phyloP scores from a whole-genome alignment of 768 basidiomycete species.

The Pulveroboletus sp. region DNA sequence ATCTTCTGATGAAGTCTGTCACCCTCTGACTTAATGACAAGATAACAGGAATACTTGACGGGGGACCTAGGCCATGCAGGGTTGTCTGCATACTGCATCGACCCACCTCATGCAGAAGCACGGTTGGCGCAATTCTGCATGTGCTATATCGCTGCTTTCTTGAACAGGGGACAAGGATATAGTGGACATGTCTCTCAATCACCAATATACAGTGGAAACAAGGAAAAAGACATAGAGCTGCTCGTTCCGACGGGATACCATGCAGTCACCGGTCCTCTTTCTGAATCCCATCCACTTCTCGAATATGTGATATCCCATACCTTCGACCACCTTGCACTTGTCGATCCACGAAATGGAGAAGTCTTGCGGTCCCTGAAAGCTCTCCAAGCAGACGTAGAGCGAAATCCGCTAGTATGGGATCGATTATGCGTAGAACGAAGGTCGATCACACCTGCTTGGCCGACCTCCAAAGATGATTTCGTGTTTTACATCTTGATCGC shows the following conservation, averaged over 20 bases:
- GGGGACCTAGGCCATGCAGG: not conserved
- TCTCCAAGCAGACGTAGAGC: not conserved
- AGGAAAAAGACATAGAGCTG: not conserved
- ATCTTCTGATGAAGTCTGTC: not conserved
- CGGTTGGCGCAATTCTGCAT: conserved; percentile 6
- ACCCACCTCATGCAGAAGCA: not conserved
- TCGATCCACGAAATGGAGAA: not conserved
- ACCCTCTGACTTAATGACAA: not conserved
- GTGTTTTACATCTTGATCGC: not conserved
- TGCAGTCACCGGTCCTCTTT: not conserved
- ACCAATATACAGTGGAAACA: not conserved
- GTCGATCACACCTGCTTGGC: not conserved
- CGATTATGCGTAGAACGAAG: not conserved
- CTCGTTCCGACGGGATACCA: not conserved
- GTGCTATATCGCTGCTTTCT: conserved; percentile 1
- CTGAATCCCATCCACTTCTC: not conserved
- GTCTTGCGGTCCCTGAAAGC: not conserved
- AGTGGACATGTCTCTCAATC: not conserved
- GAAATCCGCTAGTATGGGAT: conserved; percentile 2
- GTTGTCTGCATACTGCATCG: not conserved
- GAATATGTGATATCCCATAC: not conserved
- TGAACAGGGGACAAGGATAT: not conserved
- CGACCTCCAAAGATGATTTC: not conserved
- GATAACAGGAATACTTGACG: conserved; percentile 7
- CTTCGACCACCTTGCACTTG: conserved; percentile 4